phyloP scores from a whole-genome alignment of 257 asterid species.

The Solanum chaucha region DNA sequence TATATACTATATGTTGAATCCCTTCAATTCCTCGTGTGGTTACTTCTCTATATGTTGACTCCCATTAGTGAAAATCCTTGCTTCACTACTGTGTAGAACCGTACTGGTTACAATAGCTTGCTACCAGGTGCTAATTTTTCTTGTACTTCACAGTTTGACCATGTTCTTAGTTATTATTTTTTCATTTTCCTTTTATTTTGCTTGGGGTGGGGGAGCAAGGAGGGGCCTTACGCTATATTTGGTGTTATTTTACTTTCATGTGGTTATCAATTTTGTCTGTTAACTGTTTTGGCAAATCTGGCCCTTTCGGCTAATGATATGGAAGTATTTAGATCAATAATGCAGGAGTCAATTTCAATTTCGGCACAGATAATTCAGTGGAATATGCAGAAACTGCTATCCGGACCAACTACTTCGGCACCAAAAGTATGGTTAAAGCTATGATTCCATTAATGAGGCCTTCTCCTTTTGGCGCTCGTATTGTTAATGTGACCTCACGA shows the following conservation, averaged over 20 bases:
- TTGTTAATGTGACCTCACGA: conserved; percentile 69
- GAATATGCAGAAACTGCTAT: conserved; percentile 63
- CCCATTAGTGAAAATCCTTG: neutral
- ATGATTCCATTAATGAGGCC: conserved; percentile 64
- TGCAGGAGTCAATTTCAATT: conserved; percentile 83
- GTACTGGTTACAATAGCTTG: neutral
- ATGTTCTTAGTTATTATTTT: neutral
- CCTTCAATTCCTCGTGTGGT: neutral
- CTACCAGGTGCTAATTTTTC: neutral
- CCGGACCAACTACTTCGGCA: conserved; percentile 72
- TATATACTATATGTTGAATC: neutral
- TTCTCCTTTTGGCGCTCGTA: conserved; percentile 66
- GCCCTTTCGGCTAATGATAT: neutral
- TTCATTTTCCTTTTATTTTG: neutral
- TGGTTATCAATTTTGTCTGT: neutral
- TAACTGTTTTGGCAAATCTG: neutral
- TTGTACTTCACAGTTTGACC: neutral
- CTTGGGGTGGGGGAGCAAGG: neutral
- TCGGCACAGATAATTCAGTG: conserved; percentile 62
- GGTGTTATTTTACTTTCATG: neutral
- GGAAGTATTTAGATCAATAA: conserved; percentile 54
- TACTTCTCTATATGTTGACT: neutral
- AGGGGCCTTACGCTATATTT: neutral
- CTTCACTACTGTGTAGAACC: neutral
- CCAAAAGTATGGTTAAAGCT: conserved; percentile 67